Conservation (phyloP, 2,329 filamentous ascomycete species). For the Colletotrichum liaoningense region DNA sequence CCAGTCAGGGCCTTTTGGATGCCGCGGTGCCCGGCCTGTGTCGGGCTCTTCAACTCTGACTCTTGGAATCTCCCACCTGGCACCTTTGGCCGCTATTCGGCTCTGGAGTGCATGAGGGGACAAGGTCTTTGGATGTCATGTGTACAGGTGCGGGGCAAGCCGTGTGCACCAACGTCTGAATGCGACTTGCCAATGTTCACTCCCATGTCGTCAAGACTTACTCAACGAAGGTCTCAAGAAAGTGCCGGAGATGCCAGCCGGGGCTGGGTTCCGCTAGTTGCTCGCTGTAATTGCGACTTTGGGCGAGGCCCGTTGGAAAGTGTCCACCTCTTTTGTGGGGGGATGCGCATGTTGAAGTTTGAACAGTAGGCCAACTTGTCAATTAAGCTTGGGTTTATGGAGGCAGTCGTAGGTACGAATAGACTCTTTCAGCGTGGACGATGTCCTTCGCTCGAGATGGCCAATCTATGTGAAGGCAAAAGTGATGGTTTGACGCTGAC, state of each 20-base stretch:
- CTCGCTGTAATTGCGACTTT: background rate
- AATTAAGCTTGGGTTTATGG: background rate
- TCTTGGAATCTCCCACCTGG: background rate
- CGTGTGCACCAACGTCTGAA: background rate
- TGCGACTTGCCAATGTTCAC: slow-evolving; percentile 3
- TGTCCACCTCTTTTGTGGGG: background rate
- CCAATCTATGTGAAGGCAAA: slow-evolving; percentile 6
- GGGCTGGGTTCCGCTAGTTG: background rate
- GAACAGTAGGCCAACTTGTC: background rate
- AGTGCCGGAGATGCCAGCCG: background rate
- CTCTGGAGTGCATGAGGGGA: slow-evolving; percentile 11
- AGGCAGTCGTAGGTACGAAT: background rate
- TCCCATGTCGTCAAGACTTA: background rate
- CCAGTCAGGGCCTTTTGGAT: slow-evolving; percentile 5
- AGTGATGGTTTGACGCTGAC: slow-evolving; percentile 3
- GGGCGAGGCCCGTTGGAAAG: background rate
- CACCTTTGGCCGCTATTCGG: slow-evolving; percentile 16
- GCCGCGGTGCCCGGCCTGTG: slow-evolving; percentile 9
- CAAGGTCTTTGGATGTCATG: slow-evolving; percentile 9
- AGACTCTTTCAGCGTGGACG: background rate
- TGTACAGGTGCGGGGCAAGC: slow-evolving; percentile 29
- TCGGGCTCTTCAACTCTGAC: slow-evolving; percentile 6
- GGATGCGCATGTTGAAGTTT: background rate
- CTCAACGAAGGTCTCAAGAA: background rate
- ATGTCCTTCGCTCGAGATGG: background rate